phyloP scores from a whole-genome alignment of 257 asterid species.

The Solanum sitiens region DNA sequence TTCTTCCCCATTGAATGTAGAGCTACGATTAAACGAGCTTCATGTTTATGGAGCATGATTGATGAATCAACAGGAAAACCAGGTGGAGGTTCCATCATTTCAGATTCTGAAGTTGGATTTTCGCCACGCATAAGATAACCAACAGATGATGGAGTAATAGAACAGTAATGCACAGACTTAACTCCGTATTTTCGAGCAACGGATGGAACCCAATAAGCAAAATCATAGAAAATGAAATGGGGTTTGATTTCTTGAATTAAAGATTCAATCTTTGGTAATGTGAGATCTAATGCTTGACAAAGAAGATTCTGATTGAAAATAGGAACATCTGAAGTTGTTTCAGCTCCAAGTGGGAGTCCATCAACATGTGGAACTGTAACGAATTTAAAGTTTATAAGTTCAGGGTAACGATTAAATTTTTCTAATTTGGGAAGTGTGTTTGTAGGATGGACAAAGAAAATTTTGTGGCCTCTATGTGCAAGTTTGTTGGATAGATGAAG shows the following conservation, averaged over 20 bases:
- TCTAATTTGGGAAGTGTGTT: conserved; percentile 18
- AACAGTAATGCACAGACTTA: conserved; percentile 20
- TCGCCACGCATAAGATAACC: conserved; percentile 22
- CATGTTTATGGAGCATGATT: conserved; percentile 23
- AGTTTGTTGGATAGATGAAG: conserved; percentile 47
- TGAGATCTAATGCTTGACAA: conserved; percentile 35
- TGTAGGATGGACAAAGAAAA: conserved; percentile 32
- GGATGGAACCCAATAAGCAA: conserved; percentile 9
- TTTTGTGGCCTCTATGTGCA: conserved; percentile 33
- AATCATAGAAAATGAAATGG: conserved; percentile 10
- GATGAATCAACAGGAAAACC: conserved; percentile 15
- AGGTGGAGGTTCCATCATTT: conserved; percentile 25
- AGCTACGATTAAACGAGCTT: conserved; percentile 17
- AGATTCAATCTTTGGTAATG: conserved; percentile 1
- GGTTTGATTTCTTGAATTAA: background rate
- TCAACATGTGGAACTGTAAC: conserved; percentile 26
- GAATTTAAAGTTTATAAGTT: conserved; percentile 19
- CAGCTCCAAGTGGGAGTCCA: conserved; percentile 36
- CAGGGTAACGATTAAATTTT: conserved; percentile 24
- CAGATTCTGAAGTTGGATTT: background rate
- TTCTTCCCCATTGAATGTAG: background rate
- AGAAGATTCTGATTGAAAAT: conserved; percentile 24
- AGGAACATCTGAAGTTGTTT: conserved; percentile 37
- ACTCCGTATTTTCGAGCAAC: conserved; percentile 15
- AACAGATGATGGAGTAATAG: conserved; percentile 22